Evolutionary conservation across 2,329 filamentous ascomycete species (phyloP).

Genomic region (Nemania sp.): DNA sequence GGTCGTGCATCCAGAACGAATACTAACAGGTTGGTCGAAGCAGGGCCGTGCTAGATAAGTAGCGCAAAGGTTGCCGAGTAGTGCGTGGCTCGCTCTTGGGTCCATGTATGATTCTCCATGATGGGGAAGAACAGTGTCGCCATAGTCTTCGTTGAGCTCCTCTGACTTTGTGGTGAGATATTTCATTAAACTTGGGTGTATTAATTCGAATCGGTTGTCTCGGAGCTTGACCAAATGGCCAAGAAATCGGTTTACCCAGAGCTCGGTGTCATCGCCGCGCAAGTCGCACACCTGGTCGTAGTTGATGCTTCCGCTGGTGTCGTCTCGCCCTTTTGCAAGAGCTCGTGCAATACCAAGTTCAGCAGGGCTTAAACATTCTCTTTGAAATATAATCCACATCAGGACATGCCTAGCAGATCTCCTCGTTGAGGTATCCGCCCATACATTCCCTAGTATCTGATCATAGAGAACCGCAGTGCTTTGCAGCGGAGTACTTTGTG

Average conservation of each 20-base stretch:
- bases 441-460: constrained; percentile 1
- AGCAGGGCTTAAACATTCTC: constrained; percentile 1
- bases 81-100: background rate
- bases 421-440: background rate
- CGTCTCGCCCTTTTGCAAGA: background rate
- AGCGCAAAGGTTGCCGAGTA: background rate
- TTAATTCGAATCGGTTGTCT: background rate
- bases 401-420: constrained; percentile 3
- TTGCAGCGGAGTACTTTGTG: background rate
- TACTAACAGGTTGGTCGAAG: background rate
- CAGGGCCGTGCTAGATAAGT: background rate
- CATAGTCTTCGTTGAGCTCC: constrained; percentile 1
- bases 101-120: constrained; percentile 3
- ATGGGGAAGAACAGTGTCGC: background rate
- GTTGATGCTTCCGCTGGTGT: background rate
- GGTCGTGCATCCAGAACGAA: background rate
- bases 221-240: constrained; percentile 4
- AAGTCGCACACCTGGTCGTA: background rate
- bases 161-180: constrained; percentile 2
- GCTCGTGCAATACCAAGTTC: constrained; percentile 6
- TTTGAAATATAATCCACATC: constrained; percentile 1
- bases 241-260: constrained; percentile 8
- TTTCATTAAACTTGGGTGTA: constrained; percentile 4
- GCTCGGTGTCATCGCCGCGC: constrained; percentile 1
- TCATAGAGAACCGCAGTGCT: background rate